Percentiles rank a stretch among this genome's conserved stretches.
Conservation (phyloP, 352 stramenopile genomes). For the Saprolegnia parasitica region DNA sequence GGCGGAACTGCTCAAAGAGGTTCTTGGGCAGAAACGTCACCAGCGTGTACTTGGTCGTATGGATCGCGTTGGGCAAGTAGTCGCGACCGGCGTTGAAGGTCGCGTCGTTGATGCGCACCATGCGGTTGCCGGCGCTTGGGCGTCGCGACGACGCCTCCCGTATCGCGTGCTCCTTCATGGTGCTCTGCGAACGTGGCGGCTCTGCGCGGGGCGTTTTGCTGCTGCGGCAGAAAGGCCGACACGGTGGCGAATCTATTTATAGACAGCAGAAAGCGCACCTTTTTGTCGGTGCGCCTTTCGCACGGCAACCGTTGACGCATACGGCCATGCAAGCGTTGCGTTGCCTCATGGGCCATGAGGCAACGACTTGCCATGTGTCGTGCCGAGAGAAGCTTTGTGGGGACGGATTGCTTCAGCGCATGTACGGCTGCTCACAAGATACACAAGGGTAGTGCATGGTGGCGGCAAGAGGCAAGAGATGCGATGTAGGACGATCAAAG, state of each 20-base stretch:
- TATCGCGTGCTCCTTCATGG: not conserved
- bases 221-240: conserved; percentile 1
- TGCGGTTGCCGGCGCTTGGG: conserved; percentile 2
- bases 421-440: too few relatives aligned
- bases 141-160: not conserved
- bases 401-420: too few relatives aligned
- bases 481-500: too few relatives aligned
- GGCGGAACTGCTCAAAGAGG: conserved; percentile 69
- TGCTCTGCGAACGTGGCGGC: not conserved
- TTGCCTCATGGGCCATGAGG: too few relatives aligned
- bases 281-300: too few relatives aligned
- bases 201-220: not conserved
- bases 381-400: too few relatives aligned
- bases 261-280: too few relatives aligned
- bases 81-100: not conserved
- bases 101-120: conserved; percentile 2
- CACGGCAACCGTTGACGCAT: too few relatives aligned
- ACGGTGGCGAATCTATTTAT: not conserved
- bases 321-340: too few relatives aligned
- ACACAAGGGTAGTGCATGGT: too few relatives aligned
- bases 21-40: conserved; percentile 74
- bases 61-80: conserved; percentile 36
- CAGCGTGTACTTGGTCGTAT: conserved; percentile 68
- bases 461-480: too few relatives aligned
- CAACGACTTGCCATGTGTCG: too few relatives aligned